Evolutionary conservation across 148 eudicot genomes (phyloP).

Genomic region (Gaultheria prostrata): DNA sequence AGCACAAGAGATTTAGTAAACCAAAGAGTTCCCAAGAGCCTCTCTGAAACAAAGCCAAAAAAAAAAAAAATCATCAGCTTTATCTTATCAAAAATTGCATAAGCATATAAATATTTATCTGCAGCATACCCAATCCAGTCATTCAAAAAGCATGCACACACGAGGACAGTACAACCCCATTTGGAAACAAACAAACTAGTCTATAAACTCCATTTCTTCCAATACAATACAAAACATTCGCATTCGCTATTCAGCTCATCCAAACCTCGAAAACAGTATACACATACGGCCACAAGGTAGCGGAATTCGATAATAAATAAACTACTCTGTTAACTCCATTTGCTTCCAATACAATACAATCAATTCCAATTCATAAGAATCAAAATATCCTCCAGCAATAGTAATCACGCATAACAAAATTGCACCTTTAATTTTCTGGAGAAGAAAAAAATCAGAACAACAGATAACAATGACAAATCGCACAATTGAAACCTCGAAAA

Average conservation of each 20-base stretch:
- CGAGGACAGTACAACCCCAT: not conserved
- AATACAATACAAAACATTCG: not conserved
- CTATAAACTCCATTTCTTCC: conserved; percentile 3
- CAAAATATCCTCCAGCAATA: not conserved
- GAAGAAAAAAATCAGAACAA: not conserved
- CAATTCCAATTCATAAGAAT: not conserved
- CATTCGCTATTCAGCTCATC: not conserved
- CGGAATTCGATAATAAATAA: not conserved
- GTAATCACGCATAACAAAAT: not conserved
- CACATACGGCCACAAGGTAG: not conserved
- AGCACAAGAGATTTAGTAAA: conserved; percentile 24
- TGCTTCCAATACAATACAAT: not conserved
- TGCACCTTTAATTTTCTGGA: not conserved
- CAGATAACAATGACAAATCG: not conserved
- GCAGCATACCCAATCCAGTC: not conserved
- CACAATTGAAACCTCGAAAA: not conserved
- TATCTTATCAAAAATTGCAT: not conserved
- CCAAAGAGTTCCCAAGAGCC: conserved; percentile 9
- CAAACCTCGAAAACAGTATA: not conserved
- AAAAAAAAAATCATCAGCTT: conserved; percentile 14
- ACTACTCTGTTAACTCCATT: not conserved
- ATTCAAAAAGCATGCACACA: not conserved
- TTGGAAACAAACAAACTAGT: not conserved
- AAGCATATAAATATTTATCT: not conserved
- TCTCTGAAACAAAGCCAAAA: conserved; percentile 23